Conservation (phyloP, 2,329 filamentous ascomycete genomes). For the Alternaria sp. region DNA sequence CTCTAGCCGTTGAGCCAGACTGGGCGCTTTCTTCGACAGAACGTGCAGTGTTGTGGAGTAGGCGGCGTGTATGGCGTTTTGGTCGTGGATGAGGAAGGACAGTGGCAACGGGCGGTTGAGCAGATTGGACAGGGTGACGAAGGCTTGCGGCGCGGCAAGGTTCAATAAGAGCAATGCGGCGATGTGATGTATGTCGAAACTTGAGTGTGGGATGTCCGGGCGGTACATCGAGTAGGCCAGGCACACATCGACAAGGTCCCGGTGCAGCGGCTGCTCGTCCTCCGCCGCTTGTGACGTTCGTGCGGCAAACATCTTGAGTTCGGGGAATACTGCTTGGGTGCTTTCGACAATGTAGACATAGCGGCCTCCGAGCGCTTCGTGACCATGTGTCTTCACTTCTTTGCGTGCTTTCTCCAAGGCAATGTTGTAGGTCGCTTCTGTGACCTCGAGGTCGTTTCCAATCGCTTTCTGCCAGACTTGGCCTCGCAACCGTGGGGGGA, state of each 20-base stretch:
- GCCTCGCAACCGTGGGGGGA: conserved; percentile 73
- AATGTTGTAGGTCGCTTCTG: conserved; percentile 70
- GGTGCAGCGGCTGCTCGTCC: conserved; percentile 69
- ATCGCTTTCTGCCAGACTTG: conserved; percentile 73
- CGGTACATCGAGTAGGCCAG: conserved; percentile 83
- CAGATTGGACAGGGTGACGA: conserved; percentile 76
- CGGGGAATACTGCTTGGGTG: conserved; percentile 70
- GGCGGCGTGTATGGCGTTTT: conserved; percentile 70
- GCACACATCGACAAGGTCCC: conserved; percentile 72
- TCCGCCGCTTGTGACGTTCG: conserved; percentile 18
- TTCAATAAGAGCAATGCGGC: conserved; percentile 77
- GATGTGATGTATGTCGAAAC: conserved; percentile 75
- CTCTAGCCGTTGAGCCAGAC: conserved; percentile 67
- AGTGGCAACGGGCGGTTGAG: conserved; percentile 77
- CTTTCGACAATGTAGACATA: conserved; percentile 54
- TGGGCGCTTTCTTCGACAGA: conserved; percentile 67
- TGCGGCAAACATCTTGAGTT: conserved; percentile 74
- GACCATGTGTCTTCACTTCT: conserved; percentile 61
- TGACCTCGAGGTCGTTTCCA: conserved; percentile 74
- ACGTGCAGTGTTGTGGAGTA: conserved; percentile 73
- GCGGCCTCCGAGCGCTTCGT: conserved; percentile 40
- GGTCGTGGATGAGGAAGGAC: conserved; percentile 75
- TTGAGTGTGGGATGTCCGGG: conserved; percentile 75
- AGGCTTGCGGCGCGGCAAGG: conserved; percentile 68
- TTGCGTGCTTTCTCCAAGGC: conserved; percentile 72